These are phyloP conservation scores for Xylariaceae sp. DNA, from an alignment of 2,329 filamentous ascomycete species.

Conservation along the genomic window DNA sequence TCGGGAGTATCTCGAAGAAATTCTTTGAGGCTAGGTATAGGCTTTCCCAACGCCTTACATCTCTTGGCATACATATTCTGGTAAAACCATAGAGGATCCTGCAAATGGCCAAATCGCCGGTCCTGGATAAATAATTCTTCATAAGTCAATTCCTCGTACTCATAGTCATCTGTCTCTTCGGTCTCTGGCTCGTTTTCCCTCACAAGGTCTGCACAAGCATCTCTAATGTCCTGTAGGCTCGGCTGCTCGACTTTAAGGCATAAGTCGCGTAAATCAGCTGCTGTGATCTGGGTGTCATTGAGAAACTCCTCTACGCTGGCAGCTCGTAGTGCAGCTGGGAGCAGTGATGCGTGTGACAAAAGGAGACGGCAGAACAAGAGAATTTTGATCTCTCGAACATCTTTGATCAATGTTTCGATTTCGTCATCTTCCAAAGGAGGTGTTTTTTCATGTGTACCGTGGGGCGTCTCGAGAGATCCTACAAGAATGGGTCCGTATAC, in stretches of 20 bases:
- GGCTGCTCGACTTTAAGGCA: conserved; percentile 46
- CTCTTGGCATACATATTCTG: conserved; percentile 33
- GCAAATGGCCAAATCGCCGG: conserved; percentile 7
- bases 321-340: conserved; percentile 41
- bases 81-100: conserved; percentile 17
- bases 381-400: conserved; percentile 47
- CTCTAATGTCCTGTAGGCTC: conserved; percentile 44
- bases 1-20: not conserved
- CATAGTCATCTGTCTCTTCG: conserved; percentile 32
- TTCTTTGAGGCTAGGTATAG: conserved; percentile 1
- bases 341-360: conserved; percentile 41
- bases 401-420: conserved; percentile 37
- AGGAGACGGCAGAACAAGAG: conserved; percentile 46
- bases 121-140: conserved; percentile 26
- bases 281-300: conserved; percentile 37
- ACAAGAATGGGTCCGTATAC: conserved; percentile 31
- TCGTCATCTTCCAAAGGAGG: conserved; percentile 39
- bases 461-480: conserved; percentile 31
- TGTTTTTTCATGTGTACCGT: conserved; percentile 29
- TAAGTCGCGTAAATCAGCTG: conserved; percentile 42
- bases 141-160: conserved; percentile 23
- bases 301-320: conserved; percentile 44
- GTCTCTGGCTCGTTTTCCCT: conserved; percentile 32
- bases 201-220: conserved; percentile 47
- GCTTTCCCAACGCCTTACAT: conserved; percentile 25